Conservation (phyloP, 371 early-diverging fungal species). For the Mucor racemosus region DNA sequence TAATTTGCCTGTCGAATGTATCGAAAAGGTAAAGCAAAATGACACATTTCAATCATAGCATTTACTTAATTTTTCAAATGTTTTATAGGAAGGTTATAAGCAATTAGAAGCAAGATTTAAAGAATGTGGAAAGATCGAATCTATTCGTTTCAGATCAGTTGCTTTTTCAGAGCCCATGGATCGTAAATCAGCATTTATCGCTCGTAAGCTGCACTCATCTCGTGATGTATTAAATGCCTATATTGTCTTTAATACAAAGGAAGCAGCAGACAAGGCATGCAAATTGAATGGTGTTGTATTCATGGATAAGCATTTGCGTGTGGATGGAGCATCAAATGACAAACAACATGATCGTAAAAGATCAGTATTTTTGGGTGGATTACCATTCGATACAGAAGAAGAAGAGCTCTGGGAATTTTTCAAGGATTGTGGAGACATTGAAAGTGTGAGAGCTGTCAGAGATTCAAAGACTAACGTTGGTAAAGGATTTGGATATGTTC, state of each 20-base stretch:
- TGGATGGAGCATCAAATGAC: constrained; percentile 68
- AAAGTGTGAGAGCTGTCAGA: constrained; percentile 85
- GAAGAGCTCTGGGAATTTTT: constrained; percentile 89
- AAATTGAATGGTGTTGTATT: constrained; percentile 81
- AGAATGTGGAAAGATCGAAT: constrained; percentile 79
- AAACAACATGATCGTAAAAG: constrained; percentile 78
- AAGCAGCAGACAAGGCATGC: constrained; percentile 67
- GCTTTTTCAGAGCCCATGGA: constrained; percentile 73
- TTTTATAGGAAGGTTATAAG: constrained; percentile 54
- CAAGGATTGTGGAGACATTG: constrained; percentile 81
- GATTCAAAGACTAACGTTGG: constrained; percentile 91
- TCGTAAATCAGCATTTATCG: constrained; percentile 76
- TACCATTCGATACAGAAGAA: constrained; percentile 87
- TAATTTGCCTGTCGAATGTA: constrained; percentile 71
- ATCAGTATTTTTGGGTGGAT: constrained; percentile 91
- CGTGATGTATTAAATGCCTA: constrained; percentile 90
- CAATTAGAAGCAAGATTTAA: constrained; percentile 68
- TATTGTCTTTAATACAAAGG: constrained; percentile 74
- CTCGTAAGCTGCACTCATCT: constrained; percentile 79
- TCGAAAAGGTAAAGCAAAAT: constrained; percentile 61
- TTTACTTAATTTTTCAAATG: too few relatives aligned
- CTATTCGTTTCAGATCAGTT: constrained; percentile 90
- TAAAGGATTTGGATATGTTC: constrained; percentile 93
- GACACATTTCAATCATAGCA: too few relatives aligned
- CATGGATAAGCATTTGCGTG: constrained; percentile 86